These are phyloP conservation scores for Opeltia flavorubescens DNA, from an alignment of 495 filamentous ascomycete species.

Conservation along the genomic window DNA sequence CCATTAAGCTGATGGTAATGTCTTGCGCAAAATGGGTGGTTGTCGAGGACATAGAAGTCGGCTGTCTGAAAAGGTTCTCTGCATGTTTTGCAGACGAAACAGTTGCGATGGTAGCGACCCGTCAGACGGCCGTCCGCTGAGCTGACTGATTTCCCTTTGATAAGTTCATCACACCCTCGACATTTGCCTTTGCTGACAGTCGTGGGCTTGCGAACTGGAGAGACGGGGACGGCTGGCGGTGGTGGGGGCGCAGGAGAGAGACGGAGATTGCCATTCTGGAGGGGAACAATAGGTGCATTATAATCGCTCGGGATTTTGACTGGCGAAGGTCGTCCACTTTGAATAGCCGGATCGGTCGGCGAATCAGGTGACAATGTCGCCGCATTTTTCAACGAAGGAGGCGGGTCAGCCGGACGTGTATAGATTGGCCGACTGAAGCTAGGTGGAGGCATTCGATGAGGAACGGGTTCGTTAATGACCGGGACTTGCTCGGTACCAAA, in stretches of 20 bases:
- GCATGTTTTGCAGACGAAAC: conserved; percentile 86
- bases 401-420: neutral
- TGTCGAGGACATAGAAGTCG: conserved; percentile 83
- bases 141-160: conserved; percentile 83
- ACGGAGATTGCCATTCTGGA: conserved; percentile 16
- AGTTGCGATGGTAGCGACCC: conserved; percentile 84
- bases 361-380: conserved; percentile 30
- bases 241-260: conserved; percentile 15
- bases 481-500: conserved; percentile 4
- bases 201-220: conserved; percentile 18
- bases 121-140: conserved; percentile 88
- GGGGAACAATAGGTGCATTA: conserved; percentile 10
- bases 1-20: conserved; percentile 90
- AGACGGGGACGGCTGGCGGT: conserved; percentile 15
- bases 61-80: conserved; percentile 65
- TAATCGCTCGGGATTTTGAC: conserved; percentile 20
- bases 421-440: conserved; percentile 5
- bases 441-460: neutral
- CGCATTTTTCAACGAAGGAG: neutral
- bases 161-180: conserved; percentile 63
- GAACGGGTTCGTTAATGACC: neutral
- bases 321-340: conserved; percentile 24
- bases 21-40: conserved; percentile 77
- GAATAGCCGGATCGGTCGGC: conserved; percentile 44
- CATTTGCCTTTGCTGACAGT: conserved; percentile 54